phyloP scores from a whole-genome alignment of 129 eudicot species.

The Gnaphalium uliginosum region DNA sequence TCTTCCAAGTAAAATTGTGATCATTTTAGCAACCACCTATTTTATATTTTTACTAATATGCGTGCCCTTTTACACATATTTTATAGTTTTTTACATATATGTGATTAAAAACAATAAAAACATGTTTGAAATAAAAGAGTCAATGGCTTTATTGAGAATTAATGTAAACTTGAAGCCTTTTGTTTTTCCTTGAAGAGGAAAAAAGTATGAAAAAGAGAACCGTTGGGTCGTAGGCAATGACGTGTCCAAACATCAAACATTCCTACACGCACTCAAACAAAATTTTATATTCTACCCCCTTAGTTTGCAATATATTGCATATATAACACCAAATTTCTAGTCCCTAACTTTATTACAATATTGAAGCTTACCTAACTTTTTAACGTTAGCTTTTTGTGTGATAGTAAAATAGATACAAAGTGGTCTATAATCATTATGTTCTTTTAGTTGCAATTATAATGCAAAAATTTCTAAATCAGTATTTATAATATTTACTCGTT shows the following conservation, averaged over 20 bases:
- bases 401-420: not conserved
- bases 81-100: too few relatives aligned
- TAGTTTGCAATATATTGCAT: not conserved
- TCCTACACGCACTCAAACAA: constrained; percentile 13
- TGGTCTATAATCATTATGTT: not conserved
- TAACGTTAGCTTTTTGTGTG: not conserved
- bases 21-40: too few relatives aligned
- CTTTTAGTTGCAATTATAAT: not conserved
- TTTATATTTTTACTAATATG: too few relatives aligned
- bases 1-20: too few relatives aligned
- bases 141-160: constrained; percentile 22
- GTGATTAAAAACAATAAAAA: not conserved
- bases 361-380: constrained; percentile 21
- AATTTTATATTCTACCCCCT: constrained; percentile 11
- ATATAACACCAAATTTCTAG: not conserved
- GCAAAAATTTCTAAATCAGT: not conserved
- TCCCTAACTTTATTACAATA: constrained; percentile 17
- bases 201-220: constrained; percentile 34
- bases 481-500: not conserved
- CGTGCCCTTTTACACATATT: too few relatives aligned
- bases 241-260: constrained; percentile 33
- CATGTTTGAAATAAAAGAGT: constrained; percentile 9
- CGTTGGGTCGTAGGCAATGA: constrained; percentile 41
- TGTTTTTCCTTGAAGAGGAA: constrained; percentile 31
- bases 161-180: constrained; percentile 30